Percentiles rank a stretch among this genome's conserved stretches.
Conservation (phyloP, 2,329 filamentous ascomycete genomes). For the Exophiala mesophila region DNA sequence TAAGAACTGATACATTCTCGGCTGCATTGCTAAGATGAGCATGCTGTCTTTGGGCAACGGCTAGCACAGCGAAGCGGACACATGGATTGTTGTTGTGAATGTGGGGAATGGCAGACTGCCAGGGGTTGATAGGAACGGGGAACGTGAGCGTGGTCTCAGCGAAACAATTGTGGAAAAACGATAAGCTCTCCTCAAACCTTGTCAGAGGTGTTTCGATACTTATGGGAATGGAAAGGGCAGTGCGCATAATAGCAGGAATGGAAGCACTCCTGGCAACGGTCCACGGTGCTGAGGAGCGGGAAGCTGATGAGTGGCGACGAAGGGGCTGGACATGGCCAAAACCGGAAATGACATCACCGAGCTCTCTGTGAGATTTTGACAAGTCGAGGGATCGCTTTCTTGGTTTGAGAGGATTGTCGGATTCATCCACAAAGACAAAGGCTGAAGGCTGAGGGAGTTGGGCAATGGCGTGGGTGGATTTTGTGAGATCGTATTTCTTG, state of each 20-base stretch:
- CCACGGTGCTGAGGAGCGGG: constrained; percentile 9
- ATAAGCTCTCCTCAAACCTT: constrained; percentile 11
- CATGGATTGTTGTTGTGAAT: constrained; percentile 20
- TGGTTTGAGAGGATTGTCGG: constrained; percentile 1
- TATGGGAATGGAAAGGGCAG: constrained; percentile 6
- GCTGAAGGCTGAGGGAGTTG: constrained; percentile 13
- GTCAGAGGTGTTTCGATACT: constrained; percentile 5
- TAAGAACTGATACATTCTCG: constrained; percentile 14
- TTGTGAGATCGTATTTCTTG: not conserved
- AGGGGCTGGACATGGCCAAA: not conserved
- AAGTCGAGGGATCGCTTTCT: constrained; percentile 11
- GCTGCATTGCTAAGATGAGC: constrained; percentile 14
- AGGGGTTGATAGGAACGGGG: constrained; percentile 18
- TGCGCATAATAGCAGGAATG: not conserved
- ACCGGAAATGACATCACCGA: not conserved
- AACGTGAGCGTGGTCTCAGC: constrained; percentile 21
- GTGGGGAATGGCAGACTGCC: constrained; percentile 16
- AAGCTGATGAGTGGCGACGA: not conserved
- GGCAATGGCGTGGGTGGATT: constrained; percentile 1
- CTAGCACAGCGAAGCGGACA: constrained; percentile 18
- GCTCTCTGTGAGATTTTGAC: constrained; percentile 9
- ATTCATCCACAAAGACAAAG: constrained; percentile 19
- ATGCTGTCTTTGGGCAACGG: constrained; percentile 19
- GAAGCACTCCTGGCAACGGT: constrained; percentile 2
- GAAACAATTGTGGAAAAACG: constrained; percentile 20